Base-by-base conservation (phyloP, 1,139 yeast species). In the Candida pseudocylindracea region DNA sequence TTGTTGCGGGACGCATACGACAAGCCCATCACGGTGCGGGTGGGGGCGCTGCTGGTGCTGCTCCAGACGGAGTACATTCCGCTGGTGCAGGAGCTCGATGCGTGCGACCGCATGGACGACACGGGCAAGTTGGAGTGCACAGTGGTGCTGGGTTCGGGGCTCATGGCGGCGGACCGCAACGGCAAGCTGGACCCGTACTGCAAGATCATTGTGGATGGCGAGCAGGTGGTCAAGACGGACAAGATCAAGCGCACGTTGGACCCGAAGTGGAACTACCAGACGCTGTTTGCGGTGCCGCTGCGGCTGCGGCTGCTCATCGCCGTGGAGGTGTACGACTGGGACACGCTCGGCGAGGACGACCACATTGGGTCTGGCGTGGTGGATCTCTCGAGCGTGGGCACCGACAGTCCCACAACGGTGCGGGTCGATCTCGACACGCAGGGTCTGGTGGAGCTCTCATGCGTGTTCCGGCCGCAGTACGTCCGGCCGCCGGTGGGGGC, bases 171-270 rank as follows among this genome's bases (percentile, higher is more conserved):
- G 32, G 91, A 76, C 46, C 53, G 67, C 36, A 73, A 72, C 44
- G 88, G 88, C 36, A 72, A 71, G 42, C 71, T 85, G 4, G 91
- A 76, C 54, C 88, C 91, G 36, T 66, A 59, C 44, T 63, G 62
- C 33, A 51, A 51, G 11, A 49, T 75, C 25, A 55, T 49, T 32
- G 46, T 72, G 28, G 72, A 74, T 45, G 75, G 70, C 8, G 45
- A 56, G 29, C 60, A 63, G 41, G 50, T 70, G 6, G 67, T 49
- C 53, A 69, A 63, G 43, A 67, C 83, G 2, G 67, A 68, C 36
- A 62, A 60, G 39, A 58, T 70, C 42, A 71, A 73, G 50, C 74
- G 69, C 50, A 71, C 78, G 0, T 55, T 76, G 41, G 57, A 65
- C 35, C 91, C 91, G 26, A 55, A 56, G 6, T 76, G 81, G 79